phyloP scores from a whole-genome alignment of 2,329 filamentous ascomycete species.

The Acephala macrosclerotiorum region DNA sequence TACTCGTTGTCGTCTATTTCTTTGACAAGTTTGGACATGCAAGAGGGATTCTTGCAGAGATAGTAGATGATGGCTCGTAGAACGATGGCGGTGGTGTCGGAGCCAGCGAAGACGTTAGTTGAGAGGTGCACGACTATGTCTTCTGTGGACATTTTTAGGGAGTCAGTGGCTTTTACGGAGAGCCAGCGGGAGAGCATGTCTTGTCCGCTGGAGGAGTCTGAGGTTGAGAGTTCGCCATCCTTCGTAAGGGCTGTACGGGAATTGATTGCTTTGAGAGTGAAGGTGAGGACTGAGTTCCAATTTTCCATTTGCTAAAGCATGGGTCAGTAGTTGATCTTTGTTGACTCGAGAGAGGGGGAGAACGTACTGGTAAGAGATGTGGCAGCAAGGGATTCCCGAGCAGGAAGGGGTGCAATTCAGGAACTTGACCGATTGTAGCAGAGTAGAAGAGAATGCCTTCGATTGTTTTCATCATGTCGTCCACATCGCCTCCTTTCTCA shows the following conservation, averaged over 20 bases:
- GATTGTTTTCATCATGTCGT: not conserved
- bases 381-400: conserved; percentile 6
- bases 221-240: not conserved
- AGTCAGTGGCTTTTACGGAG: not conserved
- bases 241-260: not conserved
- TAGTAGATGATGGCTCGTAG: conserved; percentile 7
- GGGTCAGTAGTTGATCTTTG: not conserved
- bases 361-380: conserved; percentile 6
- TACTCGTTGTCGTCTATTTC: conserved; percentile 13
- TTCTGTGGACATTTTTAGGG: conserved; percentile 3
- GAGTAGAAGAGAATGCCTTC: not conserved
- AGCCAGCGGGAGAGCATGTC: conserved; percentile 14
- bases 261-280: conserved; percentile 6
- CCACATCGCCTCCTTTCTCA: conserved; percentile 4
- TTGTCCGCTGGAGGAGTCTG: not conserved
- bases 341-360: not conserved
- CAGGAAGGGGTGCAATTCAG: not conserved
- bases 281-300: not conserved
- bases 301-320: not conserved
- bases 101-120: not conserved
- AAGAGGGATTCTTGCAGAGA: conserved; percentile 1
- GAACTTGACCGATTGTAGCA: conserved; percentile 2
- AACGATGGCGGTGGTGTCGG: conserved; percentile 5
- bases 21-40: not conserved
- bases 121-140: not conserved